These are phyloP conservation scores for Phaeosphaeria sp. DNA, from an alignment of 2,329 filamentous ascomycete species.

Conservation along the genomic window DNA sequence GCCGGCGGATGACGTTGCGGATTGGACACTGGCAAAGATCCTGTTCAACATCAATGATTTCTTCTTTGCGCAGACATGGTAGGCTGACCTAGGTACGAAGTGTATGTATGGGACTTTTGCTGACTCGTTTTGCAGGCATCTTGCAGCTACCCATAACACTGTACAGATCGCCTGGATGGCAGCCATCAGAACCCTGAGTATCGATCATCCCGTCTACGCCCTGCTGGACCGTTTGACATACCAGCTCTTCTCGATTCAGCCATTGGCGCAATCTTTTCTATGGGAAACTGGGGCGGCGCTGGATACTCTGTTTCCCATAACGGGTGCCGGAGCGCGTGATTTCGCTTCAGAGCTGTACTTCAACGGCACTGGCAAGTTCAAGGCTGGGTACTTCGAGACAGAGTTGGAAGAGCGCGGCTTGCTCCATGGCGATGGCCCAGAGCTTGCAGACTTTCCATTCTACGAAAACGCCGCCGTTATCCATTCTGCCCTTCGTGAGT, in stretches of 20 bases:
- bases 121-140: slow-evolving; percentile 32
- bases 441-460: slow-evolving; percentile 6
- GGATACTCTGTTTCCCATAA: slow-evolving; percentile 6
- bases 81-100: slow-evolving; percentile 39
- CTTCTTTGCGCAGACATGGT: slow-evolving; percentile 41
- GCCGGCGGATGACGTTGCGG: slow-evolving; percentile 51
- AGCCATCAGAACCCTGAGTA: slow-evolving; percentile 56
- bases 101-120: slow-evolving; percentile 15
- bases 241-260: slow-evolving; percentile 7
- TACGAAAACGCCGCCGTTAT: slow-evolving; percentile 1
- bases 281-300: slow-evolving; percentile 4
- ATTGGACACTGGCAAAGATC: slow-evolving; percentile 61
- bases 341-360: slow-evolving; percentile 8
- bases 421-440: slow-evolving; percentile 4
- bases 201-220: slow-evolving; percentile 53
- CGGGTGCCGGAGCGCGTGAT: not conserved
- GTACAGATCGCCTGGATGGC: slow-evolving; percentile 55
- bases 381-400: slow-evolving; percentile 4
- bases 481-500: not conserved
- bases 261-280: slow-evolving; percentile 1
- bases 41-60: slow-evolving; percentile 59
- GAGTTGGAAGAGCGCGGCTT: slow-evolving; percentile 3
- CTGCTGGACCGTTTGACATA: slow-evolving; percentile 32
- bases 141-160: slow-evolving; percentile 54
- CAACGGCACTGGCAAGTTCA: not conserved